Evolutionary conservation across 495 filamentous ascomycete genomes (phyloP).

Genomic region (Tuber melanosporum): DNA sequence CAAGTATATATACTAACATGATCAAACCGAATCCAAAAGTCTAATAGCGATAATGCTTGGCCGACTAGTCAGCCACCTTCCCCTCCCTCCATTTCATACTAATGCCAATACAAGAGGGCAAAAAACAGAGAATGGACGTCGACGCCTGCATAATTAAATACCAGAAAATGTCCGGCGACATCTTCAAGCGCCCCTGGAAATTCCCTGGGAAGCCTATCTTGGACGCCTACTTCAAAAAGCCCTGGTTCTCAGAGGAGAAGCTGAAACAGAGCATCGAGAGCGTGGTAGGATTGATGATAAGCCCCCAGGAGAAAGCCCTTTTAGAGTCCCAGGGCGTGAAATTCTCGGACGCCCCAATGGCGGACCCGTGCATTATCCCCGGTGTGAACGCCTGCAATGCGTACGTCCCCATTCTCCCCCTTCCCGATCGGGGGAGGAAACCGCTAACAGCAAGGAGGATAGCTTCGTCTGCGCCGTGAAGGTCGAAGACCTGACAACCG

Average conservation of each 20-base stretch:
- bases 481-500: slow-evolving; percentile 57
- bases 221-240: slow-evolving; percentile 28
- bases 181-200: slow-evolving; percentile 41
- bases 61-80: slow-evolving; percentile 35
- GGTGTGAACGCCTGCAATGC: slow-evolving; percentile 15
- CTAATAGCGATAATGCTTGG: slow-evolving; percentile 44
- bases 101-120: background rate
- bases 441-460: background rate
- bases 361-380: slow-evolving; percentile 9
- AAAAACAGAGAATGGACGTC: slow-evolving; percentile 37
- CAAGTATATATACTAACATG: slow-evolving; percentile 6
- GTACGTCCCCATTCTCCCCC: background rate
- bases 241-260: slow-evolving; percentile 31
- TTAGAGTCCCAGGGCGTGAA: slow-evolving; percentile 10
- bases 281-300: slow-evolving; percentile 26
- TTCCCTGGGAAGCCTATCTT: slow-evolving; percentile 29
- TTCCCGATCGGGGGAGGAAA: background rate
- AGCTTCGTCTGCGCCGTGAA: slow-evolving; percentile 72
- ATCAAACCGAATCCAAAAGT: slow-evolving; percentile 19
- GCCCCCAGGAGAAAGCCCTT: slow-evolving; percentile 18
- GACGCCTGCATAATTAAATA: slow-evolving; percentile 42
- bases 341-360: slow-evolving; percentile 12
- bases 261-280: slow-evolving; percentile 23
- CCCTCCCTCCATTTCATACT: background rate
- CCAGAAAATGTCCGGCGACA: slow-evolving; percentile 37